These are phyloP conservation scores for Mucor sp. DNA, from an alignment of 371 early-diverging fungal species.

Conservation along the genomic window DNA sequence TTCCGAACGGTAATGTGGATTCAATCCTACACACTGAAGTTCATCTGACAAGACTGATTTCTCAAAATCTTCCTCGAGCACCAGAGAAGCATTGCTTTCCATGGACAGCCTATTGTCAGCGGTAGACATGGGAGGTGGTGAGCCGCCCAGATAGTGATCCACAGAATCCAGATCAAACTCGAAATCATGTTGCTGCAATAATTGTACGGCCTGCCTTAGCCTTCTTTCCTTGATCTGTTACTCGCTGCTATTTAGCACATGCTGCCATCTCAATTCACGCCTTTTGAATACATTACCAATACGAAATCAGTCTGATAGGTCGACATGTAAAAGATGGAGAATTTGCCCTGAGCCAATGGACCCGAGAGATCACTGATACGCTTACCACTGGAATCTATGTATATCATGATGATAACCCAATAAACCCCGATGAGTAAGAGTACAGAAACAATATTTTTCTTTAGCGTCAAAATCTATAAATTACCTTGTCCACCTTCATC, in stretches of 20 bases:
- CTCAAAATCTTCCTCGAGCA: conserved; percentile 30
- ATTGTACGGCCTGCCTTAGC: conserved; percentile 57
- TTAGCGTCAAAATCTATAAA: neutral
- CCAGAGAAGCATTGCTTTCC: conserved; percentile 5
- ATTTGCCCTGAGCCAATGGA: conserved; percentile 67
- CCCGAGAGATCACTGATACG: conserved; percentile 75
- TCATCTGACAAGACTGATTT: conserved; percentile 50
- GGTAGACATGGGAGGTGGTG: neutral
- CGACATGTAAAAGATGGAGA: conserved; percentile 70
- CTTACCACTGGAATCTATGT: conserved; percentile 64
- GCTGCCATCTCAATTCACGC: neutral
- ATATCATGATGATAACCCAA: neutral
- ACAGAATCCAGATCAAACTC: conserved; percentile 53
- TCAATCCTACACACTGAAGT: conserved; percentile 67
- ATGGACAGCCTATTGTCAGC: conserved; percentile 1
- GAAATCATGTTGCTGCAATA: conserved; percentile 56
- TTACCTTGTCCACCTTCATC: conserved; percentile 69
- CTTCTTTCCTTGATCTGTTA: conserved; percentile 65
- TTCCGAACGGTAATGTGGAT: conserved; percentile 46
- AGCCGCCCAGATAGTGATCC: conserved; percentile 25
- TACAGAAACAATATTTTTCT: neutral
- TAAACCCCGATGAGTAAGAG: neutral
- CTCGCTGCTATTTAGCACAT: neutral
- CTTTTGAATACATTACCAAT: conserved; percentile 47
- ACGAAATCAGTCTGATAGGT: conserved; percentile 79